Percentiles rank a stretch among this genome's conserved stretches.
phyloP scores from a whole-genome alignment of 2,329 filamentous ascomycete species.

The Talaromyces pinophilus region DNA sequence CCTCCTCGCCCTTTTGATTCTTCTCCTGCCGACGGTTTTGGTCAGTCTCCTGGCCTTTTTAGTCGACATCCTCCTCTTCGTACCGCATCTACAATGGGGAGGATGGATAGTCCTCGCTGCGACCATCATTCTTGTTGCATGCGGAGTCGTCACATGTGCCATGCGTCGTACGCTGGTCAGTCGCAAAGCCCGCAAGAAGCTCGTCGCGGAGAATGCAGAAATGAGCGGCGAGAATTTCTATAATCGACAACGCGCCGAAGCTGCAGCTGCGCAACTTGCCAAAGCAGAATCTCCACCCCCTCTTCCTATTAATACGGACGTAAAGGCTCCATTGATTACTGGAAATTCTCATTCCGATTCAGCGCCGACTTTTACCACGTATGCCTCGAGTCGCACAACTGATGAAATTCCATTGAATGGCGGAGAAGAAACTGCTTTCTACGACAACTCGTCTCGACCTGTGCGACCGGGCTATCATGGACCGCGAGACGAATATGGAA shows the following conservation, averaged over 20 bases:
- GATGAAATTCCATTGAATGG: conserved; percentile 1
- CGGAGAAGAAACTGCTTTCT: neutral
- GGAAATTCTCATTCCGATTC: conserved; percentile 51
- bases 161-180: conserved; percentile 92
- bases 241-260: conserved; percentile 56
- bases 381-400: conserved; percentile 31
- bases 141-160: conserved; percentile 83
- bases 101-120: conserved; percentile 90
- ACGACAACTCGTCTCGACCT: conserved; percentile 14
- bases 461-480: conserved; percentile 35
- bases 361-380: conserved; percentile 51
- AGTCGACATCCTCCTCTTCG: conserved; percentile 90
- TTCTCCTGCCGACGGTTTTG: conserved; percentile 81
- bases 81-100: conserved; percentile 91
- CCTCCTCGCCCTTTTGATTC: conserved; percentile 78
- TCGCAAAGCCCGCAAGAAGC: conserved; percentile 87
- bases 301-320: conserved; percentile 51
- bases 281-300: conserved; percentile 55
- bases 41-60: conserved; percentile 84
- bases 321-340: conserved; percentile 61
- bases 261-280: conserved; percentile 31
- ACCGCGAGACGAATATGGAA: conserved; percentile 43
- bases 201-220: conserved; percentile 90
- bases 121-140: conserved; percentile 78
- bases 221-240: conserved; percentile 97